phyloP scores from a whole-genome alignment of 2,329 filamentous ascomycete genomes.

The Pseudogymnoascus pannorum region DNA sequence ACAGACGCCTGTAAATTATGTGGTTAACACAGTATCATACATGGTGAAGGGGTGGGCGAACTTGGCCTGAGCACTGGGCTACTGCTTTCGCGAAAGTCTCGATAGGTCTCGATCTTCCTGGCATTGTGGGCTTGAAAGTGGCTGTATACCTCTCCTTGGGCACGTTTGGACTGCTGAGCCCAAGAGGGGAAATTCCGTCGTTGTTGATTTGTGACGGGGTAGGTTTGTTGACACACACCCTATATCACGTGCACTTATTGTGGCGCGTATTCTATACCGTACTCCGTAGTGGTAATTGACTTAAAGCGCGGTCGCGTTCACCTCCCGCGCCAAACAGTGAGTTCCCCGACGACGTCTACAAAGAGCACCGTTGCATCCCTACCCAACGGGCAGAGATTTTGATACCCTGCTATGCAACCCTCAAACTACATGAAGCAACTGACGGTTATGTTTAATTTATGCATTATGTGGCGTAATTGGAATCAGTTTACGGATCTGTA shows the following conservation, averaged over 20 bases:
- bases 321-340: not conserved
- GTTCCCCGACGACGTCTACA: not conserved
- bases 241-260: not conserved
- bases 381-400: not conserved
- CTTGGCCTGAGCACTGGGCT: constrained; percentile 59
- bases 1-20: constrained; percentile 55
- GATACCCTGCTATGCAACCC: not conserved
- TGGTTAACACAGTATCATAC: not conserved
- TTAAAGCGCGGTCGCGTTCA: not conserved
- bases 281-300: not conserved
- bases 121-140: constrained; percentile 21
- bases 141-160: not conserved
- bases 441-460: not conserved
- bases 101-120: constrained; percentile 49
- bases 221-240: not conserved
- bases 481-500: constrained; percentile 1
- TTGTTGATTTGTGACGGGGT: not conserved
- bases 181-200: not conserved
- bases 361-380: not conserved
- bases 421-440: not conserved
- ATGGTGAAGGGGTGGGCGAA: constrained; percentile 28
- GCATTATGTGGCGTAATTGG: constrained; percentile 7
- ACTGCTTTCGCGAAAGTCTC: constrained; percentile 61
- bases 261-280: too few species aligned
- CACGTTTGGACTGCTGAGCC: not conserved